Percentiles rank a stretch among this genome's conserved stretches.
phyloP scores from a whole-genome alignment of 805 yeast species.

The Saturnispora kantuleensis region DNA sequence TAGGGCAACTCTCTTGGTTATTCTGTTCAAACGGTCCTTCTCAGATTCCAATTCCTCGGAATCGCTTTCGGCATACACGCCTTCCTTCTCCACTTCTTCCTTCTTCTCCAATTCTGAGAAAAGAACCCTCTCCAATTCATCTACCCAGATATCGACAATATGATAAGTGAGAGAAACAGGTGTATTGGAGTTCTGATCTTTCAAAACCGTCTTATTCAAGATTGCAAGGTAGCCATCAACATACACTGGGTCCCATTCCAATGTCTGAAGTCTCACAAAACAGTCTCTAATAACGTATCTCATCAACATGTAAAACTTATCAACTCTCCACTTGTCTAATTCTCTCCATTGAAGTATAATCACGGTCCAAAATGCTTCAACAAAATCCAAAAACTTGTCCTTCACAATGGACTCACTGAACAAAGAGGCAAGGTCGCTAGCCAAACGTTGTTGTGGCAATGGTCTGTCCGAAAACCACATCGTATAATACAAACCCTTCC shows the following conservation, averaged over 20 bases:
- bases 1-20: constrained; percentile 15
- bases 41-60: constrained; percentile 20
- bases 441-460: constrained; percentile 79
- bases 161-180: constrained; percentile 79
- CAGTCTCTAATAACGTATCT: constrained; percentile 66
- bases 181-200: constrained; percentile 43
- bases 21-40: constrained; percentile 10
- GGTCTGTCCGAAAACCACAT: constrained; percentile 98
- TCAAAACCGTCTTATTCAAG: constrained; percentile 26
- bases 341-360: constrained; percentile 73
- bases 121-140: constrained; percentile 67
- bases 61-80: constrained; percentile 26
- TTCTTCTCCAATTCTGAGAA: constrained; percentile 38
- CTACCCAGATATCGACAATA: constrained; percentile 71
- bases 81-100: constrained; percentile 38
- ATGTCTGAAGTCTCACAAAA: constrained; percentile 42
- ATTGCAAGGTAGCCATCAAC: constrained; percentile 37
- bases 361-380: constrained; percentile 72
- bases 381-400: constrained; percentile 40
- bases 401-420: constrained; percentile 36
- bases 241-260: constrained; percentile 44
- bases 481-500: constrained; percentile 92
- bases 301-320: constrained; percentile 73
- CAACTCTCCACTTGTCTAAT: constrained; percentile 79
- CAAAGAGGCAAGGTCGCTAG: constrained; percentile 54